A percentile compares a stretch with the other conserved stretches of the same genome.
Evolutionary conservation across 768 basidiomycete species (phyloP).

Genomic region (Tubosaeta sp.): DNA sequence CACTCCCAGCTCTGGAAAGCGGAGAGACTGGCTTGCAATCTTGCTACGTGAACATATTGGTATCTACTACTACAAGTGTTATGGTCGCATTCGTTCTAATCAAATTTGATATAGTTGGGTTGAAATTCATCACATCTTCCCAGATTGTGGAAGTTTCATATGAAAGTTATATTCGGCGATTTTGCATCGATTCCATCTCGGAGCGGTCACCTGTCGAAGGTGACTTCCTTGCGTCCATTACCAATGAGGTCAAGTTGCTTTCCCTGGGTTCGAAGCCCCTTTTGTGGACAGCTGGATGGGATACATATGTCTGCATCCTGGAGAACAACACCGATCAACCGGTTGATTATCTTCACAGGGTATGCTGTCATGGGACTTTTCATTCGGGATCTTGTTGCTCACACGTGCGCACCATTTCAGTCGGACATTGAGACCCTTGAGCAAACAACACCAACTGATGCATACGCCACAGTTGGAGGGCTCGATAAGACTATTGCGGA

Average conservation of each 20-base stretch:
- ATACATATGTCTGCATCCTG: slow-evolving; percentile 49
- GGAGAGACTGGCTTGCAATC: slow-evolving; percentile 64
- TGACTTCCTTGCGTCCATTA: slow-evolving; percentile 31
- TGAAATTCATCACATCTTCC: slow-evolving; percentile 59
- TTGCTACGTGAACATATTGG: slow-evolving; percentile 66
- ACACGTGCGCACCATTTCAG: slow-evolving; percentile 27
- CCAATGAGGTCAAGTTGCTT: slow-evolving; percentile 40
- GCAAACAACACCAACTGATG: slow-evolving; percentile 42
- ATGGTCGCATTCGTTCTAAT: slow-evolving; percentile 2
- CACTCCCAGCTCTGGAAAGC: slow-evolving; percentile 29
- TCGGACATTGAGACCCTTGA: slow-evolving; percentile 45
- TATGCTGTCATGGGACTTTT: slow-evolving; percentile 12
- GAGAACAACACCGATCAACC: slow-evolving; percentile 28
- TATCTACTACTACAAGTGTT: slow-evolving; percentile 29
- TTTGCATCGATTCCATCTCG: slow-evolving; percentile 49
- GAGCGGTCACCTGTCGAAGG: slow-evolving; percentile 17
- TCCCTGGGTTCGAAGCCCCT: slow-evolving; percentile 37
- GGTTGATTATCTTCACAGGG: slow-evolving; percentile 32
- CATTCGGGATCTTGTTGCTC: slow-evolving; percentile 1
- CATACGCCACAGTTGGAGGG: slow-evolving; percentile 86
- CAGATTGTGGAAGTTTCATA: slow-evolving; percentile 63
- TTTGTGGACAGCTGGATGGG: slow-evolving; percentile 69
- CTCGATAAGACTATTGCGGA: slow-evolving; percentile 81
- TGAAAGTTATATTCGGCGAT: slow-evolving; percentile 56
- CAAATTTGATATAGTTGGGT: slow-evolving; percentile 49